Conservation (phyloP, 2,329 filamentous ascomycete genomes). For the Drechslerella coelobrocha region DNA sequence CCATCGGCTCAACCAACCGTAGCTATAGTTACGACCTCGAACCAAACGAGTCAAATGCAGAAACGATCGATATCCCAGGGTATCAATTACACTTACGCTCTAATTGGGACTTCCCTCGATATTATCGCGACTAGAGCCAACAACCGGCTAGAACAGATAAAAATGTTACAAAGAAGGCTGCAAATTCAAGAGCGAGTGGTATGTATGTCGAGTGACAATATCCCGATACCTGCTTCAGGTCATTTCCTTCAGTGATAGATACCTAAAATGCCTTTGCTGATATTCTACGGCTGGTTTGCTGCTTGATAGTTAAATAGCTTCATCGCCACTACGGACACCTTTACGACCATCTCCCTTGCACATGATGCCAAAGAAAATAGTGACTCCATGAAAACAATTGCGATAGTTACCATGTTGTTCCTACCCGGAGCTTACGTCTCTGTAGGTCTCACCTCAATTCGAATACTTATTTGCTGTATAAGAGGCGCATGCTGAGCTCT, state of each 20-base stretch:
- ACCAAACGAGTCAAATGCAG: too few species aligned
- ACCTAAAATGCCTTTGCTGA: too few species aligned
- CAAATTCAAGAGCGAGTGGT: constrained; percentile 14
- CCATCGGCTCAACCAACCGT: too few species aligned
- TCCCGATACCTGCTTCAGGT: too few species aligned
- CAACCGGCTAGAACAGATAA: background rate
- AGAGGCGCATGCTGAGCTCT: background rate
- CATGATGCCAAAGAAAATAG: constrained; percentile 3
- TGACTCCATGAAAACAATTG: constrained; percentile 1
- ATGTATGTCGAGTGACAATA: background rate
- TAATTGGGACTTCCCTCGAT: background rate
- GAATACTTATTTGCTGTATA: background rate
- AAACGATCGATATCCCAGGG: too few species aligned
- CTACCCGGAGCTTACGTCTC: constrained; percentile 8
- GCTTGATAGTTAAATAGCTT: background rate
- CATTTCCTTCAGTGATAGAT: too few species aligned
- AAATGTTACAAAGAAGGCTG: background rate
- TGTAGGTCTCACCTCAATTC: background rate
- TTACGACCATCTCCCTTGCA: background rate
- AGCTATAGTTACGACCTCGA: too few species aligned
- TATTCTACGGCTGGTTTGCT: background rate
- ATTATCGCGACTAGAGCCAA: background rate
- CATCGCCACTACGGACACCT: background rate
- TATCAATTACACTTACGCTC: too few species aligned
- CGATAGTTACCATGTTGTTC: constrained; percentile 5